These are phyloP conservation scores for Neoarthrinium moseri DNA, from an alignment of 2,329 filamentous ascomycete genomes.

Conservation along the genomic window DNA sequence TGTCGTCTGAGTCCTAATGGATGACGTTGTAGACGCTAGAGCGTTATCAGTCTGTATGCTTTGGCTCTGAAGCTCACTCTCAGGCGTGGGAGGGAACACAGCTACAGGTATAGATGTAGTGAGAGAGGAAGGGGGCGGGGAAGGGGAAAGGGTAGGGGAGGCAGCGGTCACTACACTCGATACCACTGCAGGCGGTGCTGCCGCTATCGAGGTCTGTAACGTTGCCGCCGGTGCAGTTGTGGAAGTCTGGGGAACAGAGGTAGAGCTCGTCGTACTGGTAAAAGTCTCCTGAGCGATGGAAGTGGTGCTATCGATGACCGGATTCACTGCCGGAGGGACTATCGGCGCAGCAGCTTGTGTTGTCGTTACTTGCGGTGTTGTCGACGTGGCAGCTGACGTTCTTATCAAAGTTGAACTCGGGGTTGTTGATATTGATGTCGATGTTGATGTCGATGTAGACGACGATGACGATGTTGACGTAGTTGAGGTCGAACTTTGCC, in stretches of 20 bases:
- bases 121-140: not conserved
- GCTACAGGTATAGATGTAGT: conserved; percentile 2
- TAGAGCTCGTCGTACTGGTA: conserved; percentile 36
- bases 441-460: conserved; percentile 17
- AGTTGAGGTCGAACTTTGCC: conserved; percentile 17
- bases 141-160: not conserved
- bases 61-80: conserved; percentile 10
- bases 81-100: conserved; percentile 11
- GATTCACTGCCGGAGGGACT: not conserved
- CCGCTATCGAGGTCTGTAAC: conserved; percentile 8
- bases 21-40: conserved; percentile 9
- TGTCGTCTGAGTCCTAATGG: not conserved
- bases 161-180: too few relatives aligned
- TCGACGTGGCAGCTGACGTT: conserved; percentile 25
- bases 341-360: not conserved
- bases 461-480: conserved; percentile 18
- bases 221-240: conserved; percentile 15
- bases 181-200: conserved; percentile 3
- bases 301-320: conserved; percentile 2
- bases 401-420: conserved; percentile 20
- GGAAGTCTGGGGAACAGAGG: conserved; percentile 22
- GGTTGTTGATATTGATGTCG: conserved; percentile 15
- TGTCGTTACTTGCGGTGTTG: conserved; percentile 2
- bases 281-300: conserved; percentile 17
- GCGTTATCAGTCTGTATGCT: conserved; percentile 11